phyloP scores from a whole-genome alignment of 352 stramenopile genomes.

The Halophytophthora polymorphica region DNA sequence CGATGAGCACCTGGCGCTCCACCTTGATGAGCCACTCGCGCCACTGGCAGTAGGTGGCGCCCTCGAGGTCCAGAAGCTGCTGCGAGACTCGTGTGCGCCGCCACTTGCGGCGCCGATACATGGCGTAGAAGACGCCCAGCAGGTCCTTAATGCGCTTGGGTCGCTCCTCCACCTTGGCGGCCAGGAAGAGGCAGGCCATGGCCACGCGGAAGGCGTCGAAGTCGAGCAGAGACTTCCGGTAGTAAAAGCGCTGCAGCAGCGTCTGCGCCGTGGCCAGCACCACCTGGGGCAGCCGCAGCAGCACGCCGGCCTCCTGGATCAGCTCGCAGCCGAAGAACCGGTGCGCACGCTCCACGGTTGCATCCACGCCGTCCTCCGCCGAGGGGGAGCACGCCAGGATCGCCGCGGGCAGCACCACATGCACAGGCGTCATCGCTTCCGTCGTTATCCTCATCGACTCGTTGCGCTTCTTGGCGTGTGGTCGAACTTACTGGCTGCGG shows the following conservation, averaged over 20 bases:
- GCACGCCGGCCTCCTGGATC: constrained; percentile 86
- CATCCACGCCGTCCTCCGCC: constrained; percentile 32
- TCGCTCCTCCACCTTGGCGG: constrained; percentile 88
- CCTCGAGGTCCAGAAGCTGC: constrained; percentile 68
- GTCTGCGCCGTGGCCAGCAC: constrained; percentile 90
- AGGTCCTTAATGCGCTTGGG: constrained; percentile 80
- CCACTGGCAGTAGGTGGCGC: constrained; percentile 64
- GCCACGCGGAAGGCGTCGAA: constrained; percentile 90
- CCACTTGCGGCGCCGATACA: constrained; percentile 73
- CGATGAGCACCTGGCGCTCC: constrained; percentile 89
- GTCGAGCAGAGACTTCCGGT: constrained; percentile 72
- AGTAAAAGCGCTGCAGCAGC: constrained; percentile 90
- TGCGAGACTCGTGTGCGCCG: constrained; percentile 36
- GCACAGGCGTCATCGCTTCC: constrained; percentile 14
- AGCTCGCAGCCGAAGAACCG: constrained; percentile 89
- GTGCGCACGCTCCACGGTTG: constrained; percentile 42
- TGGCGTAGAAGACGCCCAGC: constrained; percentile 86
- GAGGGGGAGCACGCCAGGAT: constrained; percentile 54
- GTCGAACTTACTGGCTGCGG: background rate
- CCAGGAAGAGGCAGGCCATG: constrained; percentile 87
- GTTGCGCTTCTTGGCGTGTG: no score
- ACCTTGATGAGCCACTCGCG: constrained; percentile 85
- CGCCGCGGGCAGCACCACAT: constrained; percentile 46
- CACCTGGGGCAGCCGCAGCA: constrained; percentile 86
- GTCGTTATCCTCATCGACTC: background rate